A percentile compares a stretch with the other conserved stretches of the same genome.
Conservation (phyloP, 257 asterid genomes). For the Coffea canephora region DNA sequence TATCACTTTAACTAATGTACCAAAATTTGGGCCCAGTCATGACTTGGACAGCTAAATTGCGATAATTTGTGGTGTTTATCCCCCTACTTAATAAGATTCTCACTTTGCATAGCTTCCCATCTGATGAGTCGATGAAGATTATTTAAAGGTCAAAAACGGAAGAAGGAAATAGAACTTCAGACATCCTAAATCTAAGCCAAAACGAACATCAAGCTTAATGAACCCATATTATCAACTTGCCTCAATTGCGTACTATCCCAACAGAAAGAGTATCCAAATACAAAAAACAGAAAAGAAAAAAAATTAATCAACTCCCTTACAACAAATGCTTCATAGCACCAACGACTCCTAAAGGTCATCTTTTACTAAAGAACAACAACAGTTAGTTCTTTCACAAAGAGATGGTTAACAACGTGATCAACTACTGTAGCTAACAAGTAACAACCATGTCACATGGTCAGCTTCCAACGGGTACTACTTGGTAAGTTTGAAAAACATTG, state of each 20-base stretch:
- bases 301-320: not conserved
- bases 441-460: not conserved
- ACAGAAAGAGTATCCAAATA: not conserved
- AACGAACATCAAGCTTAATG: not conserved
- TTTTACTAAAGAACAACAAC: too few relatives aligned
- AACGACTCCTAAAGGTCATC: not conserved
- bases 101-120: not conserved
- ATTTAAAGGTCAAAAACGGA: not conserved
- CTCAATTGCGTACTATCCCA: not conserved
- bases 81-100: not conserved
- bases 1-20: not conserved
- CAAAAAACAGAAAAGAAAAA: not conserved
- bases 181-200: not conserved
- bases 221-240: not conserved
- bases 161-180: not conserved
- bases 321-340: not conserved
- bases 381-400: not conserved
- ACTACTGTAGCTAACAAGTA: not conserved
- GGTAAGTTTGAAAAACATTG: not conserved
- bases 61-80: not conserved
- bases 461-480: not conserved
- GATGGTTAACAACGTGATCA: not conserved
- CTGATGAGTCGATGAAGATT: not conserved
- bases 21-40: not conserved
- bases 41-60: not conserved